Evolutionary conservation across 345 rosid species (phyloP).

Genomic region (Dovyalis caffra): DNA sequence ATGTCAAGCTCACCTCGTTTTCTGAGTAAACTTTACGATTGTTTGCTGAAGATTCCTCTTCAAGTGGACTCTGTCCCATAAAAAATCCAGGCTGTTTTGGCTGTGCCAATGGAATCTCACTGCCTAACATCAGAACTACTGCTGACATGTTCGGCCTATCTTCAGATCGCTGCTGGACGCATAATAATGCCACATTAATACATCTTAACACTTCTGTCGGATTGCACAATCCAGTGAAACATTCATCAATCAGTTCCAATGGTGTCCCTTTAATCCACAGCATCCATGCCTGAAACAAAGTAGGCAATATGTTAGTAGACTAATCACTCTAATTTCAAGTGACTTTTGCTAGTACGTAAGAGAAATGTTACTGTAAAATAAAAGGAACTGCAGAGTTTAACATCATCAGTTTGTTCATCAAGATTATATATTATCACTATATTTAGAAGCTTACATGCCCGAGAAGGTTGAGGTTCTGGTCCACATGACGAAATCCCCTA

Average conservation of each 20-base stretch:
- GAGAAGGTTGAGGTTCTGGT: conserved; percentile 11
- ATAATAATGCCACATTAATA: conserved; percentile 7
- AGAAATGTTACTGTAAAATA: no score
- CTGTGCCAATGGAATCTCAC: not conserved
- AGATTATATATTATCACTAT: no score
- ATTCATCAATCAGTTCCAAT: no score
- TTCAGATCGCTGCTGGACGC: conserved; percentile 16
- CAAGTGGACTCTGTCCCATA: not conserved
- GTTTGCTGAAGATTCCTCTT: not conserved
- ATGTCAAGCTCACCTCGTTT: not conserved
- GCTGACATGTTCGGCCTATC: conserved; percentile 9
- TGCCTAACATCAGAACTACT: conserved; percentile 7
- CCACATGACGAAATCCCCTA: conserved; percentile 4
- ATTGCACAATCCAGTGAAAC: no score
- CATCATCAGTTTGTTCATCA: no score
- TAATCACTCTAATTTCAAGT: not conserved
- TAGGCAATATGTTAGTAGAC: not conserved
- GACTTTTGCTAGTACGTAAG: not conserved
- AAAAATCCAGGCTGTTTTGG: conserved; percentile 16
- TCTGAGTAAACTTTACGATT: not conserved
- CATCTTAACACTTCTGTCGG: not conserved
- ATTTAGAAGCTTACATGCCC: conserved; percentile 8
- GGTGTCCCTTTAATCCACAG: no score
- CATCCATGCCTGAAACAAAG: no score
- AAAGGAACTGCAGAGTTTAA: no score